Base-by-base conservation (phyloP, 805 yeast species). In the Kazachstania bromeliacearum region DNA sequence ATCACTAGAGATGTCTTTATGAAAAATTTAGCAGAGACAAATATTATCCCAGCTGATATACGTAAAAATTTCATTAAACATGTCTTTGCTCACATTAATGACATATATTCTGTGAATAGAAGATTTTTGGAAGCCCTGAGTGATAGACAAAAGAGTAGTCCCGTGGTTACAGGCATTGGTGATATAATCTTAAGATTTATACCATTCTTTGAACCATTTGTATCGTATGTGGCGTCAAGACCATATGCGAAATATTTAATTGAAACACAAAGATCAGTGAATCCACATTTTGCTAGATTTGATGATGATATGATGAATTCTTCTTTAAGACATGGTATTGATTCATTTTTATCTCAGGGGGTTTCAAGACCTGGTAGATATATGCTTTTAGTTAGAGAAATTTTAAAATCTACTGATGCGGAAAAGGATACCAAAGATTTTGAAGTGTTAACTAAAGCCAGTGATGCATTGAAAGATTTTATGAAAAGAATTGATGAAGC, bases 361-460 rank as follows among this genome's bases (percentile, higher is more conserved):
- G 88, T 95, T 2, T 87, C 96, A 12, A 74, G 98, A 56, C 87
- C 96, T 22, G 97, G 96, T 7, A 70, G 97, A 46, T 92, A 92
- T 61, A 95, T 94, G 45, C 64, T 92, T 34, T 67, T 92, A 39
- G 67, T 89, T 16, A 79, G 75, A 39, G 92, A 89, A 33, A 83
- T 92, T 24, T 66, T 85, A 45, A 89, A 92, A 56, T 87, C 97
- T 0, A 73, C 79, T n/a, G 82, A 76, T 18, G 77, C 84, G 1
- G 96, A 88, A 46, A 72, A 70, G 50, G 73, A 71, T 36, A 73
- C 48, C 28, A 48, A 59, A 38, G 71, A 66, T 40, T 39, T 57
- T 19, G 63, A 64, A 27, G 57, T 78, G 46, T 64, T 92, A 39
- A 67, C 72, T 17, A 76, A 75, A 43, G 94, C 95, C 1, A 73